Conservation (phyloP, 2,329 filamentous ascomycete genomes). For the Fusarium cicatricum region DNA sequence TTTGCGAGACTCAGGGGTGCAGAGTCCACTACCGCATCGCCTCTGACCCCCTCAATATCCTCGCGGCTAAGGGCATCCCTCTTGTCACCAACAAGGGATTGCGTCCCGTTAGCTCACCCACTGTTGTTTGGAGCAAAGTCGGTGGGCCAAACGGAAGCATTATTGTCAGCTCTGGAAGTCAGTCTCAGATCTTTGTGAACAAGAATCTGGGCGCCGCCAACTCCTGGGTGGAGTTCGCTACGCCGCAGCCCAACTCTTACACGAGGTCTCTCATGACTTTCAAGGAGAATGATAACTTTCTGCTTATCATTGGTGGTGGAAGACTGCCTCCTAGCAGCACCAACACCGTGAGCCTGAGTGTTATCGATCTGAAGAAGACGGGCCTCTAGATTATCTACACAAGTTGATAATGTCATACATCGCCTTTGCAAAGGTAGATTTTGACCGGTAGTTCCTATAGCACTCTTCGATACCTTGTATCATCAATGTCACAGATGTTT, state of each 20-base stretch:
- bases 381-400: too few species aligned
- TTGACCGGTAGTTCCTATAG: too few species aligned
- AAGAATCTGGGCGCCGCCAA: conserved; percentile 48
- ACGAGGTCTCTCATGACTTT: conserved; percentile 49
- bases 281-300: conserved; percentile 44
- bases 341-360: conserved; percentile 53
- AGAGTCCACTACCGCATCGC: conserved; percentile 56
- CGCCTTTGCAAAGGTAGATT: too few species aligned
- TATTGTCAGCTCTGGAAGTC: conserved; percentile 51
- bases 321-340: conserved; percentile 56
- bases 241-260: conserved; percentile 49
- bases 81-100: conserved; percentile 47
- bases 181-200: conserved; percentile 53
- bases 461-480: too few species aligned
- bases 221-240: conserved; percentile 48
- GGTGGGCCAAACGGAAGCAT: conserved; percentile 57
- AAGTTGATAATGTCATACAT: too few species aligned
- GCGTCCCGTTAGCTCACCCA: conserved; percentile 52
- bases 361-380: conserved; percentile 37
- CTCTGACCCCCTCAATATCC: conserved; percentile 48
- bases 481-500: too few species aligned
- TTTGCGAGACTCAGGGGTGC: conserved; percentile 55
- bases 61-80: conserved; percentile 40
- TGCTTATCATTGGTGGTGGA: conserved; percentile 55
- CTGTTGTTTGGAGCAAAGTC: conserved; percentile 53